These are phyloP conservation scores for Xylaria bambusicola DNA, from an alignment of 495 filamentous ascomycete genomes.

Conservation along the genomic window DNA sequence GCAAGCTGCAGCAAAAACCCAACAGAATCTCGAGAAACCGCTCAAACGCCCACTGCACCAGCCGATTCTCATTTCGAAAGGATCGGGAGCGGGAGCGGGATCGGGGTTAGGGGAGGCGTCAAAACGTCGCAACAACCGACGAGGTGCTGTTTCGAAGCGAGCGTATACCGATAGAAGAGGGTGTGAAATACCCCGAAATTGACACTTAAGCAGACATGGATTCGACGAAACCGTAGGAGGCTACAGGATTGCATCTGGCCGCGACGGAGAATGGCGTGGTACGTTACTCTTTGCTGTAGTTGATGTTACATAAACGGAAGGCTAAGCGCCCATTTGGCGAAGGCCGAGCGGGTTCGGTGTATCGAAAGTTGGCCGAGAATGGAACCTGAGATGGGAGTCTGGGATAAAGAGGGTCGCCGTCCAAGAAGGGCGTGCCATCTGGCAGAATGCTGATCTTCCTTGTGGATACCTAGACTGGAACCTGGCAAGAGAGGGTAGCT, in stretches of 20 bases:
- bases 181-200: slow-evolving; percentile 32
- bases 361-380: slow-evolving; percentile 29
- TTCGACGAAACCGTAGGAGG: slow-evolving; percentile 26
- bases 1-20: slow-evolving; percentile 54
- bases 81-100: slow-evolving; percentile 19
- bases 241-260: slow-evolving; percentile 28
- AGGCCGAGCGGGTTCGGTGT: slow-evolving; percentile 29
- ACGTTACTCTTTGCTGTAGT: slow-evolving; percentile 17
- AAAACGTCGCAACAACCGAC: slow-evolving; percentile 32
- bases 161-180: slow-evolving; percentile 34
- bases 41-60: slow-evolving; percentile 58
- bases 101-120: slow-evolving; percentile 34
- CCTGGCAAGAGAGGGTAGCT: slow-evolving; percentile 17
- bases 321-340: slow-evolving; percentile 27
- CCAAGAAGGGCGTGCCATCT: slow-evolving; percentile 54
- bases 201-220: slow-evolving; percentile 25
- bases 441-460: slow-evolving; percentile 40
- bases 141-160: slow-evolving; percentile 30
- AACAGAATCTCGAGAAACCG: slow-evolving; percentile 47
- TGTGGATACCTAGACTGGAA: slow-evolving; percentile 37
- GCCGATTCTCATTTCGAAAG: slow-evolving; percentile 51
- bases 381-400: slow-evolving; percentile 32
- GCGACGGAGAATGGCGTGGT: slow-evolving; percentile 27
- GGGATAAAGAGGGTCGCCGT: slow-evolving; percentile 33
- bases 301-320: slow-evolving; percentile 21